A percentile compares a stretch with the other conserved stretches of the same genome.
Evolutionary conservation across 306 rosid genomes (phyloP).

Genomic region (Hylodesmum podocarpum): DNA sequence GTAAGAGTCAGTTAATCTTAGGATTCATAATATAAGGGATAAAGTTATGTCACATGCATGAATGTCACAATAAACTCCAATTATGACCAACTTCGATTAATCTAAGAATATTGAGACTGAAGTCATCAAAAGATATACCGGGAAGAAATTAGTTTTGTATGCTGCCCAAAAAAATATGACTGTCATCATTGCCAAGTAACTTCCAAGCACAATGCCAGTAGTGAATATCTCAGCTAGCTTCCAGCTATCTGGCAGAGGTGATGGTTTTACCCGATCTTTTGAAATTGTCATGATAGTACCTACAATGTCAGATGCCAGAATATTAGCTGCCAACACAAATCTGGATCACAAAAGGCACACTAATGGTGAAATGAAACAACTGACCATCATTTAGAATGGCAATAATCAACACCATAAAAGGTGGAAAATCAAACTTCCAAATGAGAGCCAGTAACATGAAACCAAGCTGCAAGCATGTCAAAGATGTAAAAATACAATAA

Average conservation of each 20-base stretch:
- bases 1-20: not conserved
- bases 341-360: not conserved
- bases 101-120: not conserved
- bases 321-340: conserved; percentile 5
- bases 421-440: conserved; percentile 92
- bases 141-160: conserved; percentile 82
- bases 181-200: conserved; percentile 94
- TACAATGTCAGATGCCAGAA: conserved; percentile 20
- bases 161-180: conserved; percentile 97
- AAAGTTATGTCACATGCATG: not conserved
- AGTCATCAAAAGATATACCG: conserved; percentile 41
- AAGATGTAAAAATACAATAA: conserved; percentile 17
- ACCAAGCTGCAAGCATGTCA: conserved; percentile 71
- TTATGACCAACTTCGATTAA: not conserved
- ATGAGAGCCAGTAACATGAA: conserved; percentile 91
- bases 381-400: conserved; percentile 95
- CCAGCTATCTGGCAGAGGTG: conserved; percentile 98
- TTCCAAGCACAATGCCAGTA: conserved; percentile 80
- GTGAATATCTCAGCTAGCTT: conserved; percentile 83
- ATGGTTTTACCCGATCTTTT: conserved; percentile 88
- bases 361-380: conserved; percentile 34
- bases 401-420: conserved; percentile 90
- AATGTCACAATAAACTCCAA: not conserved
- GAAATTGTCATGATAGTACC: conserved; percentile 96
- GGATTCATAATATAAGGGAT: not conserved